A percentile compares a stretch with the other conserved stretches of the same genome.
Conservation (phyloP, 1,139 yeast genomes). For the Kodamaea arcana region DNA sequence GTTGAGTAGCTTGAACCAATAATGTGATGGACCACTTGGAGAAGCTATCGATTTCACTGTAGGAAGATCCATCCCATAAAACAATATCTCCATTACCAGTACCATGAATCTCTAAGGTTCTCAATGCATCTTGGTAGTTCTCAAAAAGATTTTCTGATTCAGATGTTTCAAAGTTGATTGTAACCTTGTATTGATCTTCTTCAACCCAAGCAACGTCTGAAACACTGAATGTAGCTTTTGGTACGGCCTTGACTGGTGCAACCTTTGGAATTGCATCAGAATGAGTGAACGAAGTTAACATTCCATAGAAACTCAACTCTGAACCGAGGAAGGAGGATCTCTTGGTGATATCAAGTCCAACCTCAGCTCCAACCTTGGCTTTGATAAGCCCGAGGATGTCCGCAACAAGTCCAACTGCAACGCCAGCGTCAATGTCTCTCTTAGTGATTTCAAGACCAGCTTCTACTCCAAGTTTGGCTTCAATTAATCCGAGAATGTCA, state of each 20-base stretch:
- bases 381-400: conserved; percentile 6
- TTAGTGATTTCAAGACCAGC: conserved; percentile 10
- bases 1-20: conserved; percentile 21
- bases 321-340: conserved; percentile 2
- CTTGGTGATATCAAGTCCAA: conserved; percentile 10
- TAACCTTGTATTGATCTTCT: conserved; percentile 25
- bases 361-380: conserved; percentile 7
- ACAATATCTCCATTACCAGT: conserved; percentile 9
- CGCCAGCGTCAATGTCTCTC: conserved; percentile 6
- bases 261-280: too few relatives aligned
- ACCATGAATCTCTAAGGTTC: conserved; percentile 11
- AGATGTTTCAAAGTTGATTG: conserved; percentile 18
- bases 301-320: conserved; percentile 7
- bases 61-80: conserved; percentile 15
- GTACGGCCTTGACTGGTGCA: conserved; percentile 13
- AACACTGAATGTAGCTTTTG: conserved; percentile 26
- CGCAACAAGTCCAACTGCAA: conserved; percentile 5
- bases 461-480: conserved; percentile 5
- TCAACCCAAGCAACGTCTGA: conserved; percentile 24
- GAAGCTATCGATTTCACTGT: conserved; percentile 20
- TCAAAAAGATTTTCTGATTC: conserved; percentile 20
- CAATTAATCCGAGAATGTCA: conserved; percentile 6
- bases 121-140: conserved; percentile 19
- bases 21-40: conserved; percentile 18
- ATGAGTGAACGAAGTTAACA: too few relatives aligned